Evolutionary conservation across 106 monocot species (phyloP), one percentile per base, ranked within the genome.

Genomic region (Dendrobium officinale): DNA sequence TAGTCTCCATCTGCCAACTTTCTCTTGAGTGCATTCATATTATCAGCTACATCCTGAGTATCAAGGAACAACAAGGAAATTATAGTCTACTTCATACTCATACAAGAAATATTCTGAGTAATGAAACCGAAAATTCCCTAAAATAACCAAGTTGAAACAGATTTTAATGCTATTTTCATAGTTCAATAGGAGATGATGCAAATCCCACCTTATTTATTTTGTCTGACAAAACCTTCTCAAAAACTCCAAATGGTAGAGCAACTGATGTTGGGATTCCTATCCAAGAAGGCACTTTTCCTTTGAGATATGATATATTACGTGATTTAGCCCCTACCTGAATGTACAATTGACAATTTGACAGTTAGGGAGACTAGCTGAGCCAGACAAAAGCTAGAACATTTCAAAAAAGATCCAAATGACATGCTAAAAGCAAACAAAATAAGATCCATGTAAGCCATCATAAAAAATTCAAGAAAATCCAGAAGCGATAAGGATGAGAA

Each of bases 221-320:
- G 81, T 92, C 88, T 19, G 88, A 84, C n/a, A 99, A 81, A 86
- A 99, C 98, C 84, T 95, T 82, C 84, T 99, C 98, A 85, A 99
- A 99, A 31, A 93, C 95, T n/a, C 98, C 98, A 87, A 99, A 99
- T 80, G 98, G 98, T 41, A 99, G 79, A 40, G 98, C 98, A 86
- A 99, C 86, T 73, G 98, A 93, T 85, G 93, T 99, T 47, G 98
- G 98, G 73, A 99, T 86, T 61, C 87, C 95, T 48, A 95, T 72
- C 91, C 92, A 99, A 79, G 92, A 93, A 74, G 98, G 95, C 15
- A 93, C 89, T 86, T 95, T 99, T 72, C 91, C 91, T 83, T 87
- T 88, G 22, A 95, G 83, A 80, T 86, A 90, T 42, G 89, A 78
- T 73, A 99, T 90, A 73, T 99, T 99, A 4, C 92, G 86, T 67